Conservation (phyloP, 768 basidiomycete species). For the Lyophyllum atratum region DNA sequence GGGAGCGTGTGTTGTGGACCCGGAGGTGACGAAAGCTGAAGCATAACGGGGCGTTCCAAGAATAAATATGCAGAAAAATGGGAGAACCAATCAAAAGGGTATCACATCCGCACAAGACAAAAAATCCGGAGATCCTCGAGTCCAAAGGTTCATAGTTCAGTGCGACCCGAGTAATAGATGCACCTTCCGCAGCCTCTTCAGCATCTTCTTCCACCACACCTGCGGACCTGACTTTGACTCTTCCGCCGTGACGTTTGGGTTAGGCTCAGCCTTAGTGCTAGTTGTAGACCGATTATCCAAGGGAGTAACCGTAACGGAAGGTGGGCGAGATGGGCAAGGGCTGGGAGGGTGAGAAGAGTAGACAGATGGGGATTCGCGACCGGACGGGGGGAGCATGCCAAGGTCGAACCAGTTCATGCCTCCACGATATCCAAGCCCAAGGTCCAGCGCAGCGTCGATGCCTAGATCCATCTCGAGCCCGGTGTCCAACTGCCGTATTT, state of each 20-base stretch:
- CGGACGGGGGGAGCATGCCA: constrained; percentile 36
- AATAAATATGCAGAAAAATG: too few relatives aligned
- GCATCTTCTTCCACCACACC: constrained; percentile 34
- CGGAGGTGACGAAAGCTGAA: too few relatives aligned
- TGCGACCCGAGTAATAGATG: constrained; percentile 28
- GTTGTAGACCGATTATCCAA: constrained; percentile 17
- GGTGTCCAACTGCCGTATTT: constrained; percentile 35
- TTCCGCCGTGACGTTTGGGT: not conserved
- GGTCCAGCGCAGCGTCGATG: constrained; percentile 38
- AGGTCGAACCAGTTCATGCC: constrained; percentile 43
- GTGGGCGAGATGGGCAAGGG: constrained; percentile 29
- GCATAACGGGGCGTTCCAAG: too few relatives aligned
- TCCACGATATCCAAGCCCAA: constrained; percentile 36
- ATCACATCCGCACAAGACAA: too few relatives aligned
- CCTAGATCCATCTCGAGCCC: constrained; percentile 40
- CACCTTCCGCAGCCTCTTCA: constrained; percentile 27
- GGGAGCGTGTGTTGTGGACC: too few relatives aligned
- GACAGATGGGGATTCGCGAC: constrained; percentile 36
- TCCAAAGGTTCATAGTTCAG: constrained; percentile 18
- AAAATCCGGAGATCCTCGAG: too few relatives aligned
- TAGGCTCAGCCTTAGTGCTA: constrained; percentile 13
- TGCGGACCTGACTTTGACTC: constrained; percentile 20
- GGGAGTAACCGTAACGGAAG: constrained; percentile 20
- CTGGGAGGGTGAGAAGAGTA: constrained; percentile 38
- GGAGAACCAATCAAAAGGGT: too few relatives aligned